phyloP scores from a whole-genome alignment of 495 filamentous ascomycete genomes.

The Penicillium lagena region DNA sequence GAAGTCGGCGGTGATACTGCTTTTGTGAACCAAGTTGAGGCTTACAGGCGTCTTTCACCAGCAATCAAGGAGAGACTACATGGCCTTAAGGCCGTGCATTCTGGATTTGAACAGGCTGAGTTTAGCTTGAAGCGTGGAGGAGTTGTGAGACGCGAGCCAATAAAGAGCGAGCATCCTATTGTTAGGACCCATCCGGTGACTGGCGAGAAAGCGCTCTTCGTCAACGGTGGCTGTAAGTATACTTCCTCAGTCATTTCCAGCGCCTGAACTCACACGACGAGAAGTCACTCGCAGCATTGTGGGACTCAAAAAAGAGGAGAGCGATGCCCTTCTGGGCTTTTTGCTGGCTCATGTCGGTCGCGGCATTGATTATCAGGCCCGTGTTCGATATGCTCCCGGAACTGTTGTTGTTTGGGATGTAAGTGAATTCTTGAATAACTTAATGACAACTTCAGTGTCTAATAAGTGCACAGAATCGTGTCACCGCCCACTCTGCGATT shows the following conservation, averaged over 20 bases:
- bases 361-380: slow-evolving; percentile 70
- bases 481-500: slow-evolving; percentile 71
- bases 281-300: slow-evolving; percentile 66
- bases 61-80: slow-evolving; percentile 66
- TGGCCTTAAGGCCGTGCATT: slow-evolving; percentile 71
- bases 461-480: slow-evolving; percentile 50
- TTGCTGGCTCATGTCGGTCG: slow-evolving; percentile 69
- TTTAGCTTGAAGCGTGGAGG: slow-evolving; percentile 48
- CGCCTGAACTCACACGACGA: slow-evolving; percentile 2
- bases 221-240: slow-evolving; percentile 70
- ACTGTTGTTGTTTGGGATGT: slow-evolving; percentile 82
- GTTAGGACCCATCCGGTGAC: slow-evolving; percentile 76
- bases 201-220: slow-evolving; percentile 75
- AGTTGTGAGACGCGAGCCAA: slow-evolving; percentile 64
- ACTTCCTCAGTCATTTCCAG: background rate
- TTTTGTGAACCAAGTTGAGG: slow-evolving; percentile 66
- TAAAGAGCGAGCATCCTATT: slow-evolving; percentile 65
- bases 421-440: slow-evolving; percentile 11
- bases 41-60: slow-evolving; percentile 70
- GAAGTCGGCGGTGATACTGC: slow-evolving; percentile 72
- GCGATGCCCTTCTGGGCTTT: slow-evolving; percentile 70
- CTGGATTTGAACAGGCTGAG: slow-evolving; percentile 63
- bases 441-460: background rate
- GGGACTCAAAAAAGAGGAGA: slow-evolving; percentile 72
- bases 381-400: slow-evolving; percentile 65